These are phyloP conservation scores for Cryptococcus sp. DNA, from an alignment of 1,284 basidiomycete genomes.

Conservation along the genomic window DNA sequence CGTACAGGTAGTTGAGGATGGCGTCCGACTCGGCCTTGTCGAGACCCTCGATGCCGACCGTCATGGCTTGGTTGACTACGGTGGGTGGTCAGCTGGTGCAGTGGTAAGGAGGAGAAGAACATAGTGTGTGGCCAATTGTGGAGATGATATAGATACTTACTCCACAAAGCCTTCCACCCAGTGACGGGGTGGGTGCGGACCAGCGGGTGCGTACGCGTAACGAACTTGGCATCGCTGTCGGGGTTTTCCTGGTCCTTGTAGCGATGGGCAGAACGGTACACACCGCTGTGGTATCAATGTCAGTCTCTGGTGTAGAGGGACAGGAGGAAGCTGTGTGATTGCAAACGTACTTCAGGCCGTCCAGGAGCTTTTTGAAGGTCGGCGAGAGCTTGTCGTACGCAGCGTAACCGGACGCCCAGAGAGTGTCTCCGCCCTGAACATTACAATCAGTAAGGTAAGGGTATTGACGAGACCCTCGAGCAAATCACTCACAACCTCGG, in stretches of 20 bases:
- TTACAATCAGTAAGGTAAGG: neutral
- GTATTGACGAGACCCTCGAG: no score
- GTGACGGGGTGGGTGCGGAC: neutral
- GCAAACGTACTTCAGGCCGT: conserved; percentile 12
- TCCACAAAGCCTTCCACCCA: conserved; percentile 51
- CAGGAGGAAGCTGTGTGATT: no score
- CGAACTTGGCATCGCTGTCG: conserved; percentile 56
- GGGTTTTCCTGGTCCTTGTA: conserved; percentile 24
- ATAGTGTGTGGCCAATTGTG: no score
- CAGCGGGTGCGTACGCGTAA: conserved; percentile 54
- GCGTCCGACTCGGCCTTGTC: conserved; percentile 31
- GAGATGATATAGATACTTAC: conserved; percentile 9
- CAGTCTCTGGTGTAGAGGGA: neutral
- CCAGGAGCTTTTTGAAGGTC: neutral
- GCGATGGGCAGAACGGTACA: neutral
- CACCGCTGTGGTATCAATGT: neutral
- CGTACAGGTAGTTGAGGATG: conserved; percentile 36
- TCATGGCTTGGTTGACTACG: conserved; percentile 56
- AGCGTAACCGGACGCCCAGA: conserved; percentile 1
- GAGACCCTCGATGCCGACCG: conserved; percentile 30
- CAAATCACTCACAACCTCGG: conserved; percentile 50
- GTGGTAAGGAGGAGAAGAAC: neutral
- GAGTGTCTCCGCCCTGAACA: conserved; percentile 51
- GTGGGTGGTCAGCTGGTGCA: neutral
- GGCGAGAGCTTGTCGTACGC: neutral